Base-by-base conservation (phyloP, 2,329 filamentous ascomycete genomes). In the Trichoderma sp. region DNA sequence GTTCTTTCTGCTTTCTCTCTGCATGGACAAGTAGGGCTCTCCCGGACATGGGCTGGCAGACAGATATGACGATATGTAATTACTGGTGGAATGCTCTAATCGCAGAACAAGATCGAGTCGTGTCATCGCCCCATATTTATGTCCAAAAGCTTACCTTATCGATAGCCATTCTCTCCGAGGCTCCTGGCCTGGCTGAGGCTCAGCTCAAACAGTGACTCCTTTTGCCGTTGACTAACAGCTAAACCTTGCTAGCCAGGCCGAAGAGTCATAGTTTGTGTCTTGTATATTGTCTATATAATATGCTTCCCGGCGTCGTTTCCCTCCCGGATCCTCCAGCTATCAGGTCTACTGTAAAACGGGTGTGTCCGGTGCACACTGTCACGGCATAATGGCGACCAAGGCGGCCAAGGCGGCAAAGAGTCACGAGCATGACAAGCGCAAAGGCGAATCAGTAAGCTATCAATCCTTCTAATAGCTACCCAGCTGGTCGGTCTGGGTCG, bases 401-500 rank as follows among this genome's bases (percentile, higher is more conserved):
- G 77, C 83, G 76, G 80, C 82, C 72, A 93, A 91, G 81, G 87
- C 90, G 76, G 80, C 82, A 72, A 93, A 91, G 81, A 87, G 90
- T 78, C 88, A 91, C 72, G 87, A 89, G 53, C 90, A 93, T 78
- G 95, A 97, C 82, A 89, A 92, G 81, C 91, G 93, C 76, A 94
- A 93, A 83, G 94, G 94, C 76, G 95, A 98, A 84, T 90, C 93
- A 73, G 93, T 95, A 88, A 73, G 88, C 36, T 15, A 11, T 51
- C 21, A 11, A 11, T 51, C 21, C 7, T 51, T 26, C 32, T 1
- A 51, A 21, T 51, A 21, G 43, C 43, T 47, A n/a, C 43, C 15
- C 8, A n/a, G 43, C 32, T n/a, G 6, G 21, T 9, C 11, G 2
- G 15, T n/a, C 24, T 57, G 15, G 11, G 6, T 56, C 32, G 11